A percentile compares a stretch with the other conserved stretches of the same genome.
Conservation (phyloP, 2,329 filamentous ascomycete species). For the Fusarium transvaalense region DNA sequence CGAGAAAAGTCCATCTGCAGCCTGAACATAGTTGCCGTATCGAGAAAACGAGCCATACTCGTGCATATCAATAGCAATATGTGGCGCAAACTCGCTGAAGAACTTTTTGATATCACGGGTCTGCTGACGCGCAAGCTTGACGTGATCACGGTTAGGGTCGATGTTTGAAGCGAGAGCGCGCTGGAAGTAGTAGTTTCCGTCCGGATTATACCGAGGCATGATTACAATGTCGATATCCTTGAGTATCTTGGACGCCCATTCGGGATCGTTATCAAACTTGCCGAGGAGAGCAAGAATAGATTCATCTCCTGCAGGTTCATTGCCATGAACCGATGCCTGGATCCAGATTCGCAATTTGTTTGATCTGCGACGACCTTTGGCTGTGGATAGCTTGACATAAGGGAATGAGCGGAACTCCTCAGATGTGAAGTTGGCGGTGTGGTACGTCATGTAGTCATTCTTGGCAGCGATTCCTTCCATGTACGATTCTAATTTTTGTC, state of each 20-base stretch:
- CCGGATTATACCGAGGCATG: constrained; percentile 51
- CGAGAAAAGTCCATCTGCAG: constrained; percentile 50
- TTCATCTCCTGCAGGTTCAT: constrained; percentile 52
- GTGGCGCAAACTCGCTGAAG: constrained; percentile 46
- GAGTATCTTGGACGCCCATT: constrained; percentile 49
- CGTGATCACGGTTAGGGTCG: constrained; percentile 53
- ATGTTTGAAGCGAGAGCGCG: constrained; percentile 47
- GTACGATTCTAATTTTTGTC: constrained; percentile 7
- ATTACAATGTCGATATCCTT: constrained; percentile 49
- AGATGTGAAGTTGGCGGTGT: constrained; percentile 34
- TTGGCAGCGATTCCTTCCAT: constrained; percentile 24
- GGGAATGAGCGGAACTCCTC: constrained; percentile 38
- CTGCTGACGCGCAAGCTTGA: constrained; percentile 51
- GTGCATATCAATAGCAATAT: constrained; percentile 52
- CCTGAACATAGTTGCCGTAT: constrained; percentile 45
- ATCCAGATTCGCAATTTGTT: constrained; percentile 51
- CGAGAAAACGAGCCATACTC: constrained; percentile 46
- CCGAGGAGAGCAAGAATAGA: constrained; percentile 50
- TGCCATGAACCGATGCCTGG: constrained; percentile 52
- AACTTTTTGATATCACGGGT: constrained; percentile 50
- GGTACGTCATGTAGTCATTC: constrained; percentile 33
- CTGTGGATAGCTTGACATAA: constrained; percentile 30
- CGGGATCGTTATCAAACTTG: constrained; percentile 47
- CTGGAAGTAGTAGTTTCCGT: constrained; percentile 54
- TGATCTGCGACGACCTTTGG: constrained; percentile 4